These are phyloP conservation scores for Barnettozyma botsteinii DNA, from an alignment of 805 yeast species.

Conservation along the genomic window DNA sequence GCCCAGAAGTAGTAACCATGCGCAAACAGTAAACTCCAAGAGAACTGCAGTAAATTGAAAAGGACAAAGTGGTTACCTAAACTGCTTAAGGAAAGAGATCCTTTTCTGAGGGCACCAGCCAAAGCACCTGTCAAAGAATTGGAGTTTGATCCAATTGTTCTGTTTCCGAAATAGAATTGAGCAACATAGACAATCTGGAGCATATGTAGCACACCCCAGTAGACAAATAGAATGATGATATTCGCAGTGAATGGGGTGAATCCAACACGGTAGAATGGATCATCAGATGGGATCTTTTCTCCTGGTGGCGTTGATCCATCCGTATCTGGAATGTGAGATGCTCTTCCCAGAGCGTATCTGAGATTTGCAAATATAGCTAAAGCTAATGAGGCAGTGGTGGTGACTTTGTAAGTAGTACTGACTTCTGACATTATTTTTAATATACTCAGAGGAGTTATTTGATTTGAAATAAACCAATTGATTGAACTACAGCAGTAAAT, in stretches of 20 bases:
- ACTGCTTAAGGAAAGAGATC: slow-evolving; percentile 9
- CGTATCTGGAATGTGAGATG: slow-evolving; percentile 14
- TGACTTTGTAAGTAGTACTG: slow-evolving; percentile 31
- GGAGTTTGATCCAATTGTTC: no score
- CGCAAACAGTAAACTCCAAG: slow-evolving; percentile 62
- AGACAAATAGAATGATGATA: slow-evolving; percentile 41
- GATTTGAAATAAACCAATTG: no score
- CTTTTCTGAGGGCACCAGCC: slow-evolving; percentile 20
- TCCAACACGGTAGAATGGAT: slow-evolving; percentile 43
- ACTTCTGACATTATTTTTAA: slow-evolving; percentile 1
- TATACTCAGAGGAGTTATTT: no score
- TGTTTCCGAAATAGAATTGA: slow-evolving; percentile 37
- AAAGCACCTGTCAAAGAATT: slow-evolving; percentile 13
- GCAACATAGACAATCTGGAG: slow-evolving; percentile 47
- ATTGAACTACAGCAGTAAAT: no score
- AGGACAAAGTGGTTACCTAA: slow-evolving; percentile 57
- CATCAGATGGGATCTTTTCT: slow-evolving; percentile 33
- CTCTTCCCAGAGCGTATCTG: slow-evolving; percentile 52
- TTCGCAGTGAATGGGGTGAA: slow-evolving; percentile 70
- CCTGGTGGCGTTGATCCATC: slow-evolving; percentile 30
- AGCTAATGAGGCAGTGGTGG: slow-evolving; percentile 47
- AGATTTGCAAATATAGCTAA: slow-evolving; percentile 53
- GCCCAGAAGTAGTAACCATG: slow-evolving; percentile 51
- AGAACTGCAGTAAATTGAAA: slow-evolving; percentile 53
- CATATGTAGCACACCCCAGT: slow-evolving; percentile 51